Percentiles rank a stretch among this genome's conserved stretches.
Evolutionary conservation across 2,329 filamentous ascomycete species (phyloP).

Genomic region (Nemania sp.): DNA sequence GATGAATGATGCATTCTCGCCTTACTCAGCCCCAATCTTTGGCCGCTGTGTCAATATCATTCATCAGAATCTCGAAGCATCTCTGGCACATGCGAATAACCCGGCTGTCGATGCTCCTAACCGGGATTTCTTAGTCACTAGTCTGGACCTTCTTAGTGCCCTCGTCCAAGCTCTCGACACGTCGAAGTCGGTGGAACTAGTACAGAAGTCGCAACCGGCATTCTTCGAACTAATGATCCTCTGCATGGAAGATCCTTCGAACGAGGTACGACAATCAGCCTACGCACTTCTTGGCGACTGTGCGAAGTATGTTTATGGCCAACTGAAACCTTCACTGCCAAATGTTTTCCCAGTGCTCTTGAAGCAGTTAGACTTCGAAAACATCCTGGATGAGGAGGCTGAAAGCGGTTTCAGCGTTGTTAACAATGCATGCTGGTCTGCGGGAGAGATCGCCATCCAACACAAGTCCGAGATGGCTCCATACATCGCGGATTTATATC

Average conservation of each 20-base stretch:
- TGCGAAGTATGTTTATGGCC: constrained; percentile 85
- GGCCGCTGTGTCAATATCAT: constrained; percentile 87
- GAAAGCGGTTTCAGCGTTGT: constrained; percentile 88
- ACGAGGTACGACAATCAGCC: constrained; percentile 93
- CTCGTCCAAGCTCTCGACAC: constrained; percentile 87
- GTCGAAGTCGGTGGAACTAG: constrained; percentile 73
- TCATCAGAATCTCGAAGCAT: constrained; percentile 85
- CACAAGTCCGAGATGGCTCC: constrained; percentile 74
- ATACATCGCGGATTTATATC: constrained; percentile 76
- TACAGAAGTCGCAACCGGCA: constrained; percentile 73
- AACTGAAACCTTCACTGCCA: constrained; percentile 74
- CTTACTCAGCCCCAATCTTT: constrained; percentile 87
- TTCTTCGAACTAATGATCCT: constrained; percentile 90
- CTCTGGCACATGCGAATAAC: constrained; percentile 70
- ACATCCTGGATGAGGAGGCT: constrained; percentile 75
- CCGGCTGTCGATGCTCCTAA: constrained; percentile 75
- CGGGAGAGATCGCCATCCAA: constrained; percentile 86
- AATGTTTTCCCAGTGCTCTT: constrained; percentile 80
- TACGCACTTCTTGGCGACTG: constrained; percentile 95
- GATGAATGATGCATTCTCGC: constrained; percentile 78
- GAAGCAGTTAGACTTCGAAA: constrained; percentile 81
- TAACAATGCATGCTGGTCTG: constrained; percentile 98
- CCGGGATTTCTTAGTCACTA: constrained; percentile 96
- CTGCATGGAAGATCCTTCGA: constrained; percentile 88
- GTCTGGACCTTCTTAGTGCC: constrained; percentile 87